Base-by-base conservation (phyloP, 306 rosid species). In the Begonia fuchsioides region DNA sequence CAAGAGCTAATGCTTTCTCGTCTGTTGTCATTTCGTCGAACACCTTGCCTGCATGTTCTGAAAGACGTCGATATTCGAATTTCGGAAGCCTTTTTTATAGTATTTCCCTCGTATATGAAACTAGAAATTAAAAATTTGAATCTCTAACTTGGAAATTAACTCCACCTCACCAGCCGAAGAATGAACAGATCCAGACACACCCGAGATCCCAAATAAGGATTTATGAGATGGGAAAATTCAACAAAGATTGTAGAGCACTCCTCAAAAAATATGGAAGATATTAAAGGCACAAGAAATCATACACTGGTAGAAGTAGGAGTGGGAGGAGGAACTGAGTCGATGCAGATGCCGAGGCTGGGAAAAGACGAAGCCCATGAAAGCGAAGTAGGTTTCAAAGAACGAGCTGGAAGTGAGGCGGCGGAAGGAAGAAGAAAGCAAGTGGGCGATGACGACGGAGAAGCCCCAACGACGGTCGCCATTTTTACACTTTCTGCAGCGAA, bases 351-450 rank as follows among this genome's bases (percentile, higher is more conserved):
- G 7, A 77, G 59, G 15, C 61, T 57, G 51, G 81, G 76, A 52
- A 76, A 68, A 11, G 84, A 70, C 54, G 74, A 65, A 1, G 68
- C 38, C 79, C 76, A 80, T 15, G 84, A 76, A 46, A 73, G 63
- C 8, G 63, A 59, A 15, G 50, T 38, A 61, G 72, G 71, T 68
- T 61, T 71, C 11, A 63, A 47, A 3, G 66, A 43, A 50, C 62
- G 51, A 47, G 51, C 13, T n/a, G 74, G 15, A 43, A 43, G 20
- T 17, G 14, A 26, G 15, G 59, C 40, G 13, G 47, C 16, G 9
- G 50, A 41, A 43, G 59, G 57, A 53, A 16, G 65, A 19, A 60
- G 50, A 41, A 38, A 26, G 35, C 35, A 10, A 1, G 54, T 43
- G 18, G 65, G 47, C 5, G 72, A 53, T 5, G 40, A 38, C 5